Evolutionary conservation across 192 early-diverging fungal genomes (phyloP), one percentile per base, ranked within the genome.

Genomic region (Endogone sp.): DNA sequence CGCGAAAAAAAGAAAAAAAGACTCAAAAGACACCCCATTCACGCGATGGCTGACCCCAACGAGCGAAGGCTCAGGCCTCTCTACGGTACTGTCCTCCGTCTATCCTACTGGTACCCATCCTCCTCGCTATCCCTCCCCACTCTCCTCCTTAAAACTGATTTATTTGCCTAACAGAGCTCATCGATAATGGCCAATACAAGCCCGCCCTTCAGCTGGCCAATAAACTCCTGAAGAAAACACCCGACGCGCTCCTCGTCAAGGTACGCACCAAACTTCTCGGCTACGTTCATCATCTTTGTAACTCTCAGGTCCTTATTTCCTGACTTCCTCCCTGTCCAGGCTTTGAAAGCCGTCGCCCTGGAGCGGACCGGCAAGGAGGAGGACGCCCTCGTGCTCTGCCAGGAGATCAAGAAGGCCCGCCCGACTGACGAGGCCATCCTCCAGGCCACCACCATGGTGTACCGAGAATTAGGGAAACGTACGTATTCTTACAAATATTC

Each of bases 321-420:
- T 49, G 3, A 21, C 24, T 26, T 57, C 21, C 21, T 9, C n/a
- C 11, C 6, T 62, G 24, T 73, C 6, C 37, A 92, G 85, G 89
- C 92, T 0, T 71, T 94, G 37, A 95, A 94, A 77, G 88, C 90
- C 21, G 79, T 93, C 32, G 82, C 84, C 0, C 73, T 95, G 60
- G 85, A 85, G 29, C 78, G 88, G 21, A 72, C 78, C 4, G 93
- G 91, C 27, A 80, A 82, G 61, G 66, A 75, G 22, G 82, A 90
- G 3, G 91, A 92, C 56, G 91, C 89, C 0, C 61, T 83, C 32
- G 71, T 74, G 11, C 63, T 94, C n/a, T 89, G 86, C 20, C 70
- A 82, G 11, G 81, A 89, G 63, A 83, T 95, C 2, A 85, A 86
- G 64, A 82, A 81, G 62, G 63, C 77, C 2, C 83, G 85, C 27